phyloP scores from a whole-genome alignment of 192 early-diverging fungal genomes.

The Entomortierella chlamydospora region DNA sequence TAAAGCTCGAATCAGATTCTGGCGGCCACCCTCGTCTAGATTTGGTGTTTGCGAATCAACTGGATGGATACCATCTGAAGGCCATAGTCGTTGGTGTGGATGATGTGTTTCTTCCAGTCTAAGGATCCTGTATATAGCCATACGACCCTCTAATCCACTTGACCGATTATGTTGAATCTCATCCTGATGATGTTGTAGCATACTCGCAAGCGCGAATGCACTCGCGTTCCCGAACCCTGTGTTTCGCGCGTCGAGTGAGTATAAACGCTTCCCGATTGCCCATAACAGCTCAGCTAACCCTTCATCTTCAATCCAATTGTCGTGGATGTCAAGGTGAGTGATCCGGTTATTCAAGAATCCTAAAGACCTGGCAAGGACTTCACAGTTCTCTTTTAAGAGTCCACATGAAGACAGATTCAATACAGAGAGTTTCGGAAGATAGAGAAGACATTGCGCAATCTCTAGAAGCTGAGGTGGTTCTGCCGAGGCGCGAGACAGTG shows the following conservation, averaged over 20 bases:
- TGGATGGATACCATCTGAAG: background rate
- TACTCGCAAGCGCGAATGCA: conserved; percentile 23
- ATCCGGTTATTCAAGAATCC: conserved; percentile 11
- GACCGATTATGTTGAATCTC: background rate
- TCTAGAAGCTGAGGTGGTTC: background rate
- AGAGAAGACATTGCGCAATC: conserved; percentile 7
- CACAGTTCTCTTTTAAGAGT: conserved; percentile 7
- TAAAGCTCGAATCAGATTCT: conserved; percentile 18
- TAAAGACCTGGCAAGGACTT: background rate
- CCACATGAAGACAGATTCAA: conserved; percentile 24
- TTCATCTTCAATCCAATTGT: conserved; percentile 33
- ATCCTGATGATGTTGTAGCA: conserved; percentile 8
- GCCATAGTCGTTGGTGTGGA: background rate
- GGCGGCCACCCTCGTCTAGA: background rate
- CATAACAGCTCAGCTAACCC: conserved; percentile 28
- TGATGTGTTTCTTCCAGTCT: conserved; percentile 19
- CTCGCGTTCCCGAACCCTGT: conserved; percentile 26
- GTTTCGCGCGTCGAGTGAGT: conserved; percentile 17
- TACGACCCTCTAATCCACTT: background rate
- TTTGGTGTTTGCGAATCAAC: background rate
- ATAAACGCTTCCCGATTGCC: conserved; percentile 5
- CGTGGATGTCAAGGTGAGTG: conserved; percentile 33
- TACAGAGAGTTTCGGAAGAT: conserved; percentile 5
- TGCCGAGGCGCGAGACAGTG: too few relatives aligned
- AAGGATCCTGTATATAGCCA: conserved; percentile 11